Evolutionary conservation across 1,284 basidiomycete genomes (phyloP), one percentile per base, ranked within the genome.

Genomic region (Puccinia hordei): DNA sequence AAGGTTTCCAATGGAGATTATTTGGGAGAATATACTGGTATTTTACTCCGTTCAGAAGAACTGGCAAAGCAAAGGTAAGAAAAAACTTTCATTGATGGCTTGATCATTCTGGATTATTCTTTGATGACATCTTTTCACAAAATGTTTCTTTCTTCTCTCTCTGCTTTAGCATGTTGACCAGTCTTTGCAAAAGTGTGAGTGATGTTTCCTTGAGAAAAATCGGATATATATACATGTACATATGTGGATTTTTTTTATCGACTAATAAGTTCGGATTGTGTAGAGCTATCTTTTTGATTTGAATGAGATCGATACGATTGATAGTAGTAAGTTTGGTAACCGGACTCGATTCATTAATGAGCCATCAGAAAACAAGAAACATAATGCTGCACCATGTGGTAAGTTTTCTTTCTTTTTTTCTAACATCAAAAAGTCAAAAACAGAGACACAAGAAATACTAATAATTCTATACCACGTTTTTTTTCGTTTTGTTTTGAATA

Each of bases 271-370:
- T 2, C 22, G 19, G 19, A 13, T 78, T 13, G 41, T 69, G 33
- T 27, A 68, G 63, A 75, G 59, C 44, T 63, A 63, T 35, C 63
- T 66, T 33, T 75, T 66, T 49, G 73, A 75, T 65, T 17, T 63
- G 22, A 66, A 63, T 22, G 9, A 63, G 33, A 0, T 46, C 0
- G 59, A 63, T 35, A 57, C 63, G 5, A 49, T 66, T 46, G 73
- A 75, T 49, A 46, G 38, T 24, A 51, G 38, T 15, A 75, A 75
- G 35, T 65, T 65, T 49, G 73, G 73, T 9, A 66, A 75, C 59
- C 44, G 73, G 24, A 41, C 57, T 75, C 63, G 63, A 22, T 75
- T 75, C 57, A 75, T 75, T 19, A 63, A 75, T 35, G 57, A 63
- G 59, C 57, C 73, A 30, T 22, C 57, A 24, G 2, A 13, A 9